Evolutionary conservation across 176 grass and related monocot species (phyloP), one percentile per base, ranked within the genome.

Genomic region (Oryza officinalis): DNA sequence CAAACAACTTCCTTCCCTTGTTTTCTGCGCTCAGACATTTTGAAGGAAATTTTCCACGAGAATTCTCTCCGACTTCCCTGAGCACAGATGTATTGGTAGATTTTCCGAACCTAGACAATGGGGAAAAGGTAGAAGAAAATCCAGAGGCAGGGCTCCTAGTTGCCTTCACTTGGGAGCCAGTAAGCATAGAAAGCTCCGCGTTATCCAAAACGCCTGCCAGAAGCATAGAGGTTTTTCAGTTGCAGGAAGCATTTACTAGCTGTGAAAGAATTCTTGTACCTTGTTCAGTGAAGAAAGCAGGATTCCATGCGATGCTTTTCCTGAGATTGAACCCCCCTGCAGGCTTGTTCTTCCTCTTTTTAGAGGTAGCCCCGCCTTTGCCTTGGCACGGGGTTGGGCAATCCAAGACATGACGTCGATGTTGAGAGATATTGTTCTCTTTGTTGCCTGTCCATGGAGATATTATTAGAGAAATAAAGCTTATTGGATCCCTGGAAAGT

Each of bases 271-370:
- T 26, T 5, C 40, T 2, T 23, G 15, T 74, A 94, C 96, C 96
- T 90, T 95, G 80, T 79, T 98, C 96, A 0, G 80, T 90, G 70
- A 92, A 87, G 82, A 98, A 98, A 76, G 96, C 93, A 61, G 91
- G 87, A 75, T 98, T 98, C 93, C 93, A 98, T 27, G 96, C 91
- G 32, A 98, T 91, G 76, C 96, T 98, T 83, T 95, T 93, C 79
- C 96, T 93, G 71, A 95, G 46, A 70, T 94, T 94, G 81, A 86
- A 91, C 40, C 83, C 87, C 14, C 74, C 59, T 67, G 81, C 65
- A 71, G 81, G 65, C 80, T 87, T 89, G 71, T 85, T 90, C 20
- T 52, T 87, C 38, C 43, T 71, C 72, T 38, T 93, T 32, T 71
- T 77, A 20, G 80, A 82, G 31, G 45, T 33, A n/a, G 37, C 0